These are phyloP conservation scores for Tripterygium wilfordii DNA, from an alignment of 177 flowering plant species.

Conservation along the genomic window DNA sequence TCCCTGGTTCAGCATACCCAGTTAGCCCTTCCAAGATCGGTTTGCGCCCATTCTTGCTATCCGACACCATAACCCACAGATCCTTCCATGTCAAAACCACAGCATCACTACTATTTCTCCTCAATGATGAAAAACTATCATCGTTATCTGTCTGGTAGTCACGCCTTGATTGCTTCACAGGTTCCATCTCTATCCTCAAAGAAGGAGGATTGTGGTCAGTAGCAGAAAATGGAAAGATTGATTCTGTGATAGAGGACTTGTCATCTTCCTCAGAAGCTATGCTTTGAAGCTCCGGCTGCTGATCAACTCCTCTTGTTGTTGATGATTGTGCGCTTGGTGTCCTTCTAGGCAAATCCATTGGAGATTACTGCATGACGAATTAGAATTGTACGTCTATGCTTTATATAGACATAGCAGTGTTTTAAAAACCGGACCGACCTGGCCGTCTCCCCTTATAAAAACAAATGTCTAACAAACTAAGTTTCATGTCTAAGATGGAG, in stretches of 20 bases:
- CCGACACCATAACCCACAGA: slow-evolving; percentile 23
- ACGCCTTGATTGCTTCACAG: not conserved
- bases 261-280: not conserved
- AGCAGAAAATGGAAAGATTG: not conserved
- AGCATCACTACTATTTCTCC: slow-evolving; percentile 1
- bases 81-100: slow-evolving; percentile 33
- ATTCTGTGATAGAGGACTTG: not conserved
- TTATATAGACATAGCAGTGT: no score
- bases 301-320: not conserved
- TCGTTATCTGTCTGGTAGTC: not conserved
- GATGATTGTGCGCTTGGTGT: not conserved
- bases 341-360: not conserved
- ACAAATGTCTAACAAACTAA: no score
- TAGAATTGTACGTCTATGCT: no score
- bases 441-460: no score
- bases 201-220: not conserved
- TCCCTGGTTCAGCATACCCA: slow-evolving; percentile 33
- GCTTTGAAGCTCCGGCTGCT: not conserved
- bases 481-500: no score
- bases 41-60: slow-evolving; percentile 5
- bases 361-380: no score
- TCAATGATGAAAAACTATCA: not conserved
- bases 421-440: no score
- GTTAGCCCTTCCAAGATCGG: slow-evolving; percentile 26
- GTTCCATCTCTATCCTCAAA: not conserved